Percentiles rank a stretch among this genome's conserved stretches.
Evolutionary conservation across 2,329 filamentous ascomycete genomes (phyloP).

Genomic region (Botrytis galanthina): DNA sequence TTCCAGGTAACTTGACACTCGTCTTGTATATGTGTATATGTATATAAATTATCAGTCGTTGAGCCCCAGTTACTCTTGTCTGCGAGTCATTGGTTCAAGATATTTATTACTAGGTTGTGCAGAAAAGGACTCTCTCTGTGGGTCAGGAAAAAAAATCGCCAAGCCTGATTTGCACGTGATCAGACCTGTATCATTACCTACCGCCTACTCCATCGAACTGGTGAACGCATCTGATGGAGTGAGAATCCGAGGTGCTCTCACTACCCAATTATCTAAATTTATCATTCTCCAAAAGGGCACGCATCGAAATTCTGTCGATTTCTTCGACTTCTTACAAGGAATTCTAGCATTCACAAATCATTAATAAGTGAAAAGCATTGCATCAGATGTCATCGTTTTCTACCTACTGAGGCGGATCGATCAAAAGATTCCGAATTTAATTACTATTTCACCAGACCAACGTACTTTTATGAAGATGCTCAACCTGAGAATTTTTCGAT

Average conservation of each 20-base stretch:
- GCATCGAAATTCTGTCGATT: background rate
- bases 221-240: background rate
- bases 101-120: background rate
- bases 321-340: background rate
- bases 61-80: background rate
- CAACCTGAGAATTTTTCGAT: background rate
- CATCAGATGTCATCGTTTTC: background rate
- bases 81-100: background rate
- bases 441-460: background rate
- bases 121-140: background rate
- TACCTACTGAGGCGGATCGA: background rate
- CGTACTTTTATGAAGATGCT: background rate
- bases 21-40: too few species aligned
- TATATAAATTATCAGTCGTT: background rate
- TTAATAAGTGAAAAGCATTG: background rate
- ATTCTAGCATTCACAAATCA: background rate
- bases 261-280: background rate
- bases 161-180: conserved; percentile 10
- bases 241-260: background rate
- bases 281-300: background rate
- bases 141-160: background rate
- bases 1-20: background rate
- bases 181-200: background rate
- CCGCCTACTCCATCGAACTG: background rate
- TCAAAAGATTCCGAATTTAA: background rate